Conservation (phyloP, 164 flowering plant genomes). For the Paratinospora sagittata region DNA sequence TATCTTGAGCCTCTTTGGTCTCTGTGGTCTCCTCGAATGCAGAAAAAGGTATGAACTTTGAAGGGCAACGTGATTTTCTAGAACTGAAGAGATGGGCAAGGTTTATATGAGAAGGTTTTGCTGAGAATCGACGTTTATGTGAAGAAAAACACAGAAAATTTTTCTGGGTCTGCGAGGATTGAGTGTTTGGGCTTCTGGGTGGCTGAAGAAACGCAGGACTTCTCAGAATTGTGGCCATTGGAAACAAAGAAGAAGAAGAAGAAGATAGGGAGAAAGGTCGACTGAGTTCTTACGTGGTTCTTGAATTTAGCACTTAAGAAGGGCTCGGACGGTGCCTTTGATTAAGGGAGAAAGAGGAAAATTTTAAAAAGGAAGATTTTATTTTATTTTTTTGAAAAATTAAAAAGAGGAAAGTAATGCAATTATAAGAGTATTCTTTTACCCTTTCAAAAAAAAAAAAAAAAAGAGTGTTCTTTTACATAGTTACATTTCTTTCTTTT, state of each 20-base stretch:
- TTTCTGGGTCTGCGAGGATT: slow-evolving; percentile 7
- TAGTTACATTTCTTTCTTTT: no score
- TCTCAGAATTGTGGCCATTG: slow-evolving; percentile 17
- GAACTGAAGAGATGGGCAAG: slow-evolving; percentile 6
- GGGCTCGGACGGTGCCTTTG: no score
- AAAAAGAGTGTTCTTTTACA: no score
- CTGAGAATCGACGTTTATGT: slow-evolving; percentile 1
- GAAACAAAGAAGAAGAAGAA: not conserved
- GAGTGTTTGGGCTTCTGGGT: not conserved
- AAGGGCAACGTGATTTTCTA: not conserved
- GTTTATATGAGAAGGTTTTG: slow-evolving; percentile 1
- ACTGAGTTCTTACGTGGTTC: no score
- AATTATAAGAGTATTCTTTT: no score
- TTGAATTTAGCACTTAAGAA: no score
- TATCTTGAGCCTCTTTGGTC: slow-evolving; percentile 14
- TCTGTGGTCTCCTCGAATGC: slow-evolving; percentile 17
- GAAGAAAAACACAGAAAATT: not conserved
- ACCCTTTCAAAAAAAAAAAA: no score
- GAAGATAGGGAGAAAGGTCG: not conserved
- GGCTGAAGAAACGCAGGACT: slow-evolving; percentile 5
- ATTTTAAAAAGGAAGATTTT: no score
- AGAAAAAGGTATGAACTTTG: slow-evolving; percentile 15
- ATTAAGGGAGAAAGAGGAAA: no score
- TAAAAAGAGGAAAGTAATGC: no score
- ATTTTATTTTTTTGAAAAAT: no score